These are phyloP conservation scores for Antitrichia curtipendula DNA, from an alignment of 225 moss, liverwort and hornwort genomes.

Conservation along the genomic window DNA sequence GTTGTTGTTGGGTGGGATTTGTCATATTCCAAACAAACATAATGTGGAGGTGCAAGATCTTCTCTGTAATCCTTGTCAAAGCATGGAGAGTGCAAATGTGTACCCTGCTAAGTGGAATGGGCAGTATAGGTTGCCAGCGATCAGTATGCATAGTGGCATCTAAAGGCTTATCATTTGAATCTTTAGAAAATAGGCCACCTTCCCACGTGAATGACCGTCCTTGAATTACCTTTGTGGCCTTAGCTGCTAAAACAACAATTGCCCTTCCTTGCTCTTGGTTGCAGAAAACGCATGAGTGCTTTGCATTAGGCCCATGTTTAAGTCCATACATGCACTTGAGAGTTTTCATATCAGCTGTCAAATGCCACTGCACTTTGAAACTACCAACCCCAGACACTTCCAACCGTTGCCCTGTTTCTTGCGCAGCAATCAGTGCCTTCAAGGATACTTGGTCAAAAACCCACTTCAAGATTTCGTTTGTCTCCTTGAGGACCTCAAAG, in stretches of 20 bases:
- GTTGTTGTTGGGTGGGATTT: background rate
- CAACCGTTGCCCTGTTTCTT: background rate
- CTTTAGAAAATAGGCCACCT: background rate
- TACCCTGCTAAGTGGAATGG: accelerated
- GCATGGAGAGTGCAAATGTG: background rate
- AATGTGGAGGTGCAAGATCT: background rate
- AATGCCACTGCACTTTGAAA: background rate
- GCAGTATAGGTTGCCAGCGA: accelerated
- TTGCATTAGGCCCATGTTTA: background rate
- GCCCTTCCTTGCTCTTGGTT: background rate
- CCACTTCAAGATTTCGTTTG: background rate
- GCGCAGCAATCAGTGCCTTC: accelerated
- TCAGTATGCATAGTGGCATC: background rate
- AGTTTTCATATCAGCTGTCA: background rate
- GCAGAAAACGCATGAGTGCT: background rate
- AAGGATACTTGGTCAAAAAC: background rate
- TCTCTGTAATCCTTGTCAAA: background rate
- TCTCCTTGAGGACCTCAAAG: background rate
- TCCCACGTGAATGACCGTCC: background rate
- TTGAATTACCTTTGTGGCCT: background rate
- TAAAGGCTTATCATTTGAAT: background rate
- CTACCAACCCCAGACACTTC: background rate
- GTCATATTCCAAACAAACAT: background rate
- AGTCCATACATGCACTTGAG: accelerated
- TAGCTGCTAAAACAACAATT: accelerated